Percentiles rank a stretch among this genome's conserved stretches.
These are phyloP conservation scores for Phlyctochytrium planicorne DNA, from an alignment of 192 early-diverging fungal genomes.

Conservation along the genomic window DNA sequence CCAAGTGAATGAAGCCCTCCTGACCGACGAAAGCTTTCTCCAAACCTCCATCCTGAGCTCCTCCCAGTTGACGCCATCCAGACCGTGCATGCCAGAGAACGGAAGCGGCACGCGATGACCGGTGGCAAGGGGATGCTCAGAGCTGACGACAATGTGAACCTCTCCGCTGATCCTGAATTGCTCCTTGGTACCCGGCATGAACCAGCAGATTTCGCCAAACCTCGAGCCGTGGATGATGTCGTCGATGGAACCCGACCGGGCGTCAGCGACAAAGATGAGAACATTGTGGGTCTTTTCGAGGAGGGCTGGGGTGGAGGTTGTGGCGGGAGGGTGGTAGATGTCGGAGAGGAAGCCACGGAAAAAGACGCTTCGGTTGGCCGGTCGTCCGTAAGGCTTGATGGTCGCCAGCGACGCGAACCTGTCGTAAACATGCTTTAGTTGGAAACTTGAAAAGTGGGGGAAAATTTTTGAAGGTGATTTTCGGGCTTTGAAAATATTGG, in stretches of 20 bases:
- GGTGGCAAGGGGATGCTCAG: constrained; percentile 13
- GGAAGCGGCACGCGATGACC: constrained; percentile 15
- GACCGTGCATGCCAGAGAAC: neutral
- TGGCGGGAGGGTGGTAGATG: neutral
- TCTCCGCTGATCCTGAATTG: constrained; percentile 30
- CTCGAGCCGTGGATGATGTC: constrained; percentile 32
- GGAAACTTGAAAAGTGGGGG: no score
- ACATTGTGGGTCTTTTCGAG: constrained; percentile 10
- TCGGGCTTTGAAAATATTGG: neutral
- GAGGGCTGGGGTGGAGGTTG: neutral
- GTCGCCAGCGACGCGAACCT: constrained; percentile 33
- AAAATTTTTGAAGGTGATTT: neutral
- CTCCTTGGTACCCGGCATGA: constrained; percentile 29
- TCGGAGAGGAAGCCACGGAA: constrained; percentile 36
- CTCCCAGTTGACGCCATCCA: constrained; percentile 28
- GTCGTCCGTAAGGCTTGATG: constrained; percentile 35
- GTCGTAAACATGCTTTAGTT: no score
- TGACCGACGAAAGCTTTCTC: constrained; percentile 17
- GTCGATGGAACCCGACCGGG: constrained; percentile 22
- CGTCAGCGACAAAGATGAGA: constrained; percentile 33
- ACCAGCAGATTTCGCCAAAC: constrained; percentile 41
- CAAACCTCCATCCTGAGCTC: constrained; percentile 17
- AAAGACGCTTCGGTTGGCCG: constrained; percentile 32
- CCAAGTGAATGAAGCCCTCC: constrained; percentile 34
- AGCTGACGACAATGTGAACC: constrained; percentile 31